phyloP scores from a whole-genome alignment of 1,284 basidiomycete species.

The Inonotus obliquus region DNA sequence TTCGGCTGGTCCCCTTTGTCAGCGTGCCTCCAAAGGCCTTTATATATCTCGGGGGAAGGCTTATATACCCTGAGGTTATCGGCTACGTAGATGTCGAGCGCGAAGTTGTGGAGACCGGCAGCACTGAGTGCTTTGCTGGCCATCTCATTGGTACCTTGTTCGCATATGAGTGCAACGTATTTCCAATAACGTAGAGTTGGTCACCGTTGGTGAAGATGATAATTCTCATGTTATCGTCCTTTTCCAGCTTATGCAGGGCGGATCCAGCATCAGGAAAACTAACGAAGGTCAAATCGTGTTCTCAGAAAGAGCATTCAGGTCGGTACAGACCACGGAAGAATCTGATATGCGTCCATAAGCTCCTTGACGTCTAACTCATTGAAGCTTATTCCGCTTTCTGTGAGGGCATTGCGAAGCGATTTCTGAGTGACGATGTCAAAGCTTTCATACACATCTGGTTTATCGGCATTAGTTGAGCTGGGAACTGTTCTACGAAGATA shows the following conservation, averaged over 20 bases:
- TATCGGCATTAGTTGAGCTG: background rate
- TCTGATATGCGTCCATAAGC: constrained; percentile 27
- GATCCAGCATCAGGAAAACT: constrained; percentile 27
- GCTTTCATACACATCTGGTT: constrained; percentile 27
- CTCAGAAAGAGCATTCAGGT: background rate
- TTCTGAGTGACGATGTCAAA: constrained; percentile 29
- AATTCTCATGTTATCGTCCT: constrained; percentile 19
- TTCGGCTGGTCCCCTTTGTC: constrained; percentile 20
- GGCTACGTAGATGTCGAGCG: constrained; percentile 21
- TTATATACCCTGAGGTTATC: constrained; percentile 27
- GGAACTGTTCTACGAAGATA: background rate
- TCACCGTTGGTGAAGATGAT: constrained; percentile 31
- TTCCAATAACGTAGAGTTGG: background rate
- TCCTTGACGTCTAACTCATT: constrained; percentile 17
- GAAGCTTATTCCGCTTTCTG: constrained; percentile 23
- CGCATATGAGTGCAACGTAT: background rate
- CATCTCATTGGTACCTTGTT: constrained; percentile 23
- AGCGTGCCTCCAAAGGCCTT: constrained; percentile 23
- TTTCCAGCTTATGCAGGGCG: constrained; percentile 22
- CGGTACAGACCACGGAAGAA: constrained; percentile 24
- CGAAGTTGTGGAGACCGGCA: constrained; percentile 16
- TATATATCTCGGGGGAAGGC: constrained; percentile 27
- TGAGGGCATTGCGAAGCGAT: constrained; percentile 27
- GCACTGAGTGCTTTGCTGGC: constrained; percentile 24
- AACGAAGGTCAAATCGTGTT: background rate